Evolutionary conservation across 108 stramenopile genomes (phyloP), one percentile per base, ranked within the genome.

Genomic region (Nitzschia putrida): DNA sequence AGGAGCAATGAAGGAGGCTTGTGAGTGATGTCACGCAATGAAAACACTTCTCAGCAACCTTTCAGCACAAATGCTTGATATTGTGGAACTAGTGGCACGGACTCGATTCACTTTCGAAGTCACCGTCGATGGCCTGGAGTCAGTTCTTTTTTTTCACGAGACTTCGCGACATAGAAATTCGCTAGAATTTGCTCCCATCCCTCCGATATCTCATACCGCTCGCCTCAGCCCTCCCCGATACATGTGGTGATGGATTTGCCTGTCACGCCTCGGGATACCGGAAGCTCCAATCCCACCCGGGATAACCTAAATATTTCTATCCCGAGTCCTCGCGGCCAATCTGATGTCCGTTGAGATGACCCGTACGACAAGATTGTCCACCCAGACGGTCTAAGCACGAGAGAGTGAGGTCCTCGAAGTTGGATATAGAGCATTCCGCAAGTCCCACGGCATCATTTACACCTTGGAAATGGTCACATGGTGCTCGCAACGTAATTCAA

Each of bases 281-380:
- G 47, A 4, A 4, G n/a, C 47, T 16, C 18, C 18, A 18, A 49
- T 16, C 14, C n/a, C n/a, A 49, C 47, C 47, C 47, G 47, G 47
- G 47, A 49, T 49, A 34, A 34, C 29, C 47, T 49, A 49, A 49
- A 49, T 49, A 49, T 49, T 49, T 49, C 47, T 49, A 18, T 49
- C 47, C 47, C 47, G 47, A 49, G 47, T 34, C 29, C 14, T 49
- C 6, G 47, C 47, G 47, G 47, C 47, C 47, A 18, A 16, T 6
- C 47, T 5, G 47, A 2, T 49, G 29, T 34, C 29, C 29, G 29
- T 34, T 34, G 29, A 34, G 29, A 34, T 34, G 29, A 34, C 29
- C 29, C 29, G 29, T 34, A 34, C 29, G 29, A 34, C 29, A 34
- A 34, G 29, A 34, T 34, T 34, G 29, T 34, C 29, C 29, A 34